Evolutionary conservation across 768 basidiomycete genomes (phyloP).

Genomic region (Calocera viscosa): DNA sequence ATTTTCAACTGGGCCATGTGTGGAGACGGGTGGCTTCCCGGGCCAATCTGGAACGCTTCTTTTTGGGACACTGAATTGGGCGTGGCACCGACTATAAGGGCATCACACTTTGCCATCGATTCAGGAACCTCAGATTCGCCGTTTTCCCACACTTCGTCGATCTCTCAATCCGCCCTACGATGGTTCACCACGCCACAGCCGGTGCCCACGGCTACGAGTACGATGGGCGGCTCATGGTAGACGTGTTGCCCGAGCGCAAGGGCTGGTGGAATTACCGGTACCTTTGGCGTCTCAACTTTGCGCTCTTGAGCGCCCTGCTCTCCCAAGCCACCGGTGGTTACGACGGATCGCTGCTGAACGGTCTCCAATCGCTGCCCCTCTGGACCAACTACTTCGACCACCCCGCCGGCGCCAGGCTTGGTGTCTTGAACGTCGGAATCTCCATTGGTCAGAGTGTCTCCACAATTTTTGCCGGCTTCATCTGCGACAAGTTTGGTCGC

Average conservation of each 20-base stretch:
- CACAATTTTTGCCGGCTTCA: slow-evolving; percentile 48
- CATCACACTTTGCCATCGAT: no score
- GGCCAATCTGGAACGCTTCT: no score
- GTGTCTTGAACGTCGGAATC: slow-evolving; percentile 56
- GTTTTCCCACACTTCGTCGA: no score
- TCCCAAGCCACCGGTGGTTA: slow-evolving; percentile 57
- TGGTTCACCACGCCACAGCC: no score
- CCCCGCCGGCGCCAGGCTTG: slow-evolving; percentile 42
- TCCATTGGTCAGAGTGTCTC: slow-evolving; percentile 45
- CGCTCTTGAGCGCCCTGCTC: slow-evolving; percentile 48
- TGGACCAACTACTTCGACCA: slow-evolving; percentile 47
- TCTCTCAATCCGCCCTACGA: no score
- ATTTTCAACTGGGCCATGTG: no score
- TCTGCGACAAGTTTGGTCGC: slow-evolving; percentile 52
- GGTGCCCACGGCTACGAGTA: no score
- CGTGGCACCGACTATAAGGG: no score
- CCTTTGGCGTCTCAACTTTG: slow-evolving; percentile 40
- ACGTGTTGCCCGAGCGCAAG: background rate
- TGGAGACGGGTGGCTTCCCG: no score
- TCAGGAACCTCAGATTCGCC: no score
- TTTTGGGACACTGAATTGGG: no score
- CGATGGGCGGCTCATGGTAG: background rate
- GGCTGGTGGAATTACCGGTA: background rate
- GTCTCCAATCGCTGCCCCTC: slow-evolving; percentile 52
- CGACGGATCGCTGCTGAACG: slow-evolving; percentile 53